Percentiles rank a stretch among this genome's conserved stretches.
Evolutionary conservation across 2,329 filamentous ascomycete species (phyloP).

Genomic region (Epichloe sp.): DNA sequence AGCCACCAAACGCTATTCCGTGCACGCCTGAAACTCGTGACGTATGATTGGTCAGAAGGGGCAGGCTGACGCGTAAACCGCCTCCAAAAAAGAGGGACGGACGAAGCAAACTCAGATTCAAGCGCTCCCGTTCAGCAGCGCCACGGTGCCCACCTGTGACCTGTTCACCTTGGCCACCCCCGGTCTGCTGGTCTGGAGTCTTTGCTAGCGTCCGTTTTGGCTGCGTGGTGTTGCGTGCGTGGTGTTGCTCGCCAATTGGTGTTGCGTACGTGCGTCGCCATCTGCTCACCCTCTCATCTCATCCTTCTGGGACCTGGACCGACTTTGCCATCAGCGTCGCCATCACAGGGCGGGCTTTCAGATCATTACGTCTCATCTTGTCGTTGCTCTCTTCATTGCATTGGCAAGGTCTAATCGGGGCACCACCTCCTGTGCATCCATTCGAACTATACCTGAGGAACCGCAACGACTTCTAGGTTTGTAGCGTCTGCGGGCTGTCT

Average conservation of each 20-base stretch:
- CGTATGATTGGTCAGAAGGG: conserved; percentile 17
- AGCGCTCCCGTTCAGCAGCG: neutral
- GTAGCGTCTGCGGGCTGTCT: neutral
- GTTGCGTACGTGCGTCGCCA: neutral
- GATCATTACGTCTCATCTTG: neutral
- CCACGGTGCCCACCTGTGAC: neutral
- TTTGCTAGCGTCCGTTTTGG: too few species aligned
- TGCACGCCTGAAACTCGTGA: neutral
- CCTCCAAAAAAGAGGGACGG: conserved; percentile 6
- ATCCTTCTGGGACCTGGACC: neutral
- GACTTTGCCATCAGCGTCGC: neutral
- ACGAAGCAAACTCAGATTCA: neutral
- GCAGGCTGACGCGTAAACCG: conserved; percentile 27
- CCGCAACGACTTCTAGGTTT: neutral
- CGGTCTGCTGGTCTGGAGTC: too few species aligned
- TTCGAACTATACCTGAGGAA: neutral
- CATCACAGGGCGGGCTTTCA: neutral
- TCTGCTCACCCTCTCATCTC: neutral
- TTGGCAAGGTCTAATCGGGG: neutral
- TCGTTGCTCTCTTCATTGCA: neutral
- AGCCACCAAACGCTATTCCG: neutral
- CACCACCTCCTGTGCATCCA: neutral
- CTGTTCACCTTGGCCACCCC: neutral
- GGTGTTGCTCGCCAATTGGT: neutral
- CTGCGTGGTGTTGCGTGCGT: too few species aligned